Evolutionary conservation across 352 stramenopile genomes (phyloP).

Genomic region (Phytophthora meadii): DNA sequence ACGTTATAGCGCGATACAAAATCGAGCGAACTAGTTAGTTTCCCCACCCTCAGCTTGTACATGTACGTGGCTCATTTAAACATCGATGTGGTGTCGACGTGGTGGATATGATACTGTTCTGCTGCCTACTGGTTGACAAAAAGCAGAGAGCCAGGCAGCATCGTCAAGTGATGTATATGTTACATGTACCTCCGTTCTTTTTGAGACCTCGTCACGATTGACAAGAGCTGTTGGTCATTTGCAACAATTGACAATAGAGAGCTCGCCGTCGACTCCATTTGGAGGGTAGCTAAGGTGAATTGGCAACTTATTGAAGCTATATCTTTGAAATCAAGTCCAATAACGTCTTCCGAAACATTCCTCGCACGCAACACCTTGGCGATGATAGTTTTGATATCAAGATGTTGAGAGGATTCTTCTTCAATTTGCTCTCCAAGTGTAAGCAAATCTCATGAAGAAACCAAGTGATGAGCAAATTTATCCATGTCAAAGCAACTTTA

Average conservation of each 20-base stretch:
- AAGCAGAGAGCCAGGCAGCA: conserved; percentile 8
- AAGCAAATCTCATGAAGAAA: conserved; percentile 7
- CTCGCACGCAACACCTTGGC: no score
- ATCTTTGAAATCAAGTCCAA: no score
- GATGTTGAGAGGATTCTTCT: no score
- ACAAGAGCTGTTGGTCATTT: background rate
- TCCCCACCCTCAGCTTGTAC: conserved; percentile 9
- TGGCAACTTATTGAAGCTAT: no score
- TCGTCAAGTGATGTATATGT: conserved; percentile 26
- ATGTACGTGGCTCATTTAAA: conserved; percentile 8
- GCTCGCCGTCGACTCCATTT: no score
- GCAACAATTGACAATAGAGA: background rate
- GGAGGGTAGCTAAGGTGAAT: no score
- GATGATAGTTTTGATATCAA: background rate
- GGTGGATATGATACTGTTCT: conserved; percentile 17
- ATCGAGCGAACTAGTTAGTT: conserved; percentile 29
- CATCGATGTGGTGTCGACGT: conserved; percentile 6
- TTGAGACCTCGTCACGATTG: conserved; percentile 14
- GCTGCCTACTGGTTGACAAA: conserved; percentile 3
- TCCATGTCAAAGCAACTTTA: background rate
- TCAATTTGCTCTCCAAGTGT: background rate
- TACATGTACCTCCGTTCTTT: conserved; percentile 14
- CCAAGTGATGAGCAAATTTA: background rate
- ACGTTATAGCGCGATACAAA: conserved; percentile 33
- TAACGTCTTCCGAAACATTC: no score